Conservation (phyloP, 228 moss, liverwort and hornwort genomes). For the Sphagnum fallax region DNA sequence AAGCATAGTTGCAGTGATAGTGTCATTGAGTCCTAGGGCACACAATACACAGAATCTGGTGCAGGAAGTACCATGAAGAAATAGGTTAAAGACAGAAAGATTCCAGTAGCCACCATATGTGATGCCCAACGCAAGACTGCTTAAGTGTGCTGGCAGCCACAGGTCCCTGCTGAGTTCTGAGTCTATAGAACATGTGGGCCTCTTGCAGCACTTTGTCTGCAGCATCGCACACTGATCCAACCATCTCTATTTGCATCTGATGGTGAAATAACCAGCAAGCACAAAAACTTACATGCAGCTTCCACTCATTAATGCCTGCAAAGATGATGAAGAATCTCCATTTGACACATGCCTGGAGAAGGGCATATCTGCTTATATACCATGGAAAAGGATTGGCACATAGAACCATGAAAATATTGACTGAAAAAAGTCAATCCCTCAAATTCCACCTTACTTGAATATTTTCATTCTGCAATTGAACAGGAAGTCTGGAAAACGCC, state of each 20-base stretch:
- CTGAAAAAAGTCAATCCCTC: too few species aligned
- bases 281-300: too few species aligned
- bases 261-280: neutral
- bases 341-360: too few species aligned
- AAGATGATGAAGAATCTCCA: too few species aligned
- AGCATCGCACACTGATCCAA: constrained; percentile 76
- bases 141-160: constrained; percentile 69
- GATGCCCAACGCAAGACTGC: neutral
- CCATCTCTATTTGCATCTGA: constrained; percentile 89
- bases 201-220: constrained; percentile 92
- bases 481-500: constrained; percentile 52
- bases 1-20: neutral
- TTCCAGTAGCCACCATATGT: too few species aligned
- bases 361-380: too few species aligned
- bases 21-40: neutral
- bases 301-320: too few species aligned
- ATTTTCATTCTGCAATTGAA: constrained; percentile 73
- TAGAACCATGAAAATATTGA: neutral
- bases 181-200: constrained; percentile 80
- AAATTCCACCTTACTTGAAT: constrained; percentile 47
- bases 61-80: too few species aligned
- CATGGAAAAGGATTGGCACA: too few species aligned
- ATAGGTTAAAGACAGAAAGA: neutral
- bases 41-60: neutral
- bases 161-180: constrained; percentile 83